Evolutionary conservation across 139 green algal species (phyloP).

Genomic region (Raphidocelis subcapitata): DNA sequence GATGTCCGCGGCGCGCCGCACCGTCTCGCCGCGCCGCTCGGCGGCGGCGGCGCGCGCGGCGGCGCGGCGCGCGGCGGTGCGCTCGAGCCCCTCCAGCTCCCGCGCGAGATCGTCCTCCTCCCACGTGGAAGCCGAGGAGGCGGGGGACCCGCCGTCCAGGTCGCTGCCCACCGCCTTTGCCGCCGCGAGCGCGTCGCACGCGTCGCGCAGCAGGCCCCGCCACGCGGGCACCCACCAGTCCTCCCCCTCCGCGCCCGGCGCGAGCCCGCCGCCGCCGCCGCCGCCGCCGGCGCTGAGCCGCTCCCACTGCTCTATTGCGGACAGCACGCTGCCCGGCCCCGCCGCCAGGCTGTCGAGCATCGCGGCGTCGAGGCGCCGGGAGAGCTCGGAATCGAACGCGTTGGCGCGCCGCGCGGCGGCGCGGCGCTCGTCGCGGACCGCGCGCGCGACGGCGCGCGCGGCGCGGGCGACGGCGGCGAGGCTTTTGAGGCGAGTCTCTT

Average conservation of each 20-base stretch:
- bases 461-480: neutral
- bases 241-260: neutral
- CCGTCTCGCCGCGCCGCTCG: neutral
- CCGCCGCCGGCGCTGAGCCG: neutral
- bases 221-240: conserved; percentile 17
- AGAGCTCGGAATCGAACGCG: neutral
- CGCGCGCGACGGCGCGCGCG: neutral
- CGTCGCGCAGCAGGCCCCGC: neutral
- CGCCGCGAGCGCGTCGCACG: neutral
- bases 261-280: neutral
- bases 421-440: conserved; percentile 7
- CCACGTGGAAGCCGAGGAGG: neutral
- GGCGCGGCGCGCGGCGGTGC: neutral
- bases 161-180: neutral
- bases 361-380: conserved; percentile 5
- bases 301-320: neutral
- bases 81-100: neutral
- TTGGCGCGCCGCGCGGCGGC: neutral
- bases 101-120: neutral
- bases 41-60: conserved; percentile 4
- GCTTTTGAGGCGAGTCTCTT: neutral
- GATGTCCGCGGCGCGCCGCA: neutral
- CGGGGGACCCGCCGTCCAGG: neutral
- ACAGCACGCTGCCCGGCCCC: neutral
- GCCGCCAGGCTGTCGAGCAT: conserved; percentile 5